phyloP scores from a whole-genome alignment of 768 basidiomycete genomes.

The Suillus paluster region DNA sequence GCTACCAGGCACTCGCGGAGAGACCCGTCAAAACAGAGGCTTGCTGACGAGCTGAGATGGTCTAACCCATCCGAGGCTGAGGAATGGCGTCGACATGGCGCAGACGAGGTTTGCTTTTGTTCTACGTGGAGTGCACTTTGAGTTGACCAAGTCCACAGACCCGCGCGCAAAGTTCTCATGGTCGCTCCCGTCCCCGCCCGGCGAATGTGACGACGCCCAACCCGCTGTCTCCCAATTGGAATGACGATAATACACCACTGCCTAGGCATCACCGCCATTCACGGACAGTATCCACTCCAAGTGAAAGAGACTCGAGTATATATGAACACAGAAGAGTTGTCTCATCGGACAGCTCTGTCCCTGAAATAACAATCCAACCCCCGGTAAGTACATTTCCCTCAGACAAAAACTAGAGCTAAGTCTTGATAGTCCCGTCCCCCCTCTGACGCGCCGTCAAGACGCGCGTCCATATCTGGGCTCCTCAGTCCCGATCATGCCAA shows the following conservation, averaged over 20 bases:
- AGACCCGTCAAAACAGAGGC: conserved; percentile 29
- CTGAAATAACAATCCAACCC: conserved; percentile 36
- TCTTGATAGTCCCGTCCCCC: conserved; percentile 33
- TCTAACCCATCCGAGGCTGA: conserved; percentile 36
- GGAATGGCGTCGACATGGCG: conserved; percentile 33
- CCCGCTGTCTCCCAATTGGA: conserved; percentile 29
- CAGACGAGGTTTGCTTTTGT: conserved; percentile 20
- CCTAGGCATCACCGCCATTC: conserved; percentile 32
- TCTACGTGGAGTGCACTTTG: neutral
- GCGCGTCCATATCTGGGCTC: conserved; percentile 19
- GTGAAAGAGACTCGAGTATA: conserved; percentile 8
- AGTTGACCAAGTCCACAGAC: conserved; percentile 18
- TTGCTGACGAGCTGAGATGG: conserved; percentile 41
- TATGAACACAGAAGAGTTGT: conserved; percentile 24
- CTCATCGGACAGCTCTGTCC: conserved; percentile 39
- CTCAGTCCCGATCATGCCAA: conserved; percentile 38
- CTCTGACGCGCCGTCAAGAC: conserved; percentile 38
- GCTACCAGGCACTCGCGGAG: conserved; percentile 18
- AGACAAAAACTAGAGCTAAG: neutral
- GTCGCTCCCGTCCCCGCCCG: conserved; percentile 22
- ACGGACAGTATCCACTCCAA: conserved; percentile 19
- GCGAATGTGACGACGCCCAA: conserved; percentile 26
- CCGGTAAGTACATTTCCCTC: conserved; percentile 27
- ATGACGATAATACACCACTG: conserved; percentile 13
- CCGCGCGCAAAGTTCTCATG: conserved; percentile 18